Evolutionary conservation across 2,329 filamentous ascomycete species (phyloP).

Genomic region (Massarina eburnea): DNA sequence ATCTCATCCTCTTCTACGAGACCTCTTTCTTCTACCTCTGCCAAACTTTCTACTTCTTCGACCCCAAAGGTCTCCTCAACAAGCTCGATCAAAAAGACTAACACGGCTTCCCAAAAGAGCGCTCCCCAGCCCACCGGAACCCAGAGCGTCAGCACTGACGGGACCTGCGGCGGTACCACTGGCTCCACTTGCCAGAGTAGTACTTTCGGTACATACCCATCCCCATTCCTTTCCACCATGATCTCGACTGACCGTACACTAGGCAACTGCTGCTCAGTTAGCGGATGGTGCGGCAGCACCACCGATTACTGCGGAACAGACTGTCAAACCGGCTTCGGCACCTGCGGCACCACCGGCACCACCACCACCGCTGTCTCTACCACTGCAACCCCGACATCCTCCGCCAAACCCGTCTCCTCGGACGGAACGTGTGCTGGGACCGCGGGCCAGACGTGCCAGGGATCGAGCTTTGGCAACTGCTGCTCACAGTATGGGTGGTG

Average conservation of each 20-base stretch:
- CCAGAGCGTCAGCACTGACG: conserved; percentile 43
- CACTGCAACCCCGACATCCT: conserved; percentile 3
- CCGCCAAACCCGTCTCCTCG: conserved; percentile 17
- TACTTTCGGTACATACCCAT: conserved; percentile 28
- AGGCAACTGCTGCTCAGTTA: conserved; percentile 47
- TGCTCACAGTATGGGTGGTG: conserved; percentile 50
- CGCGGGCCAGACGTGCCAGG: conserved; percentile 41
- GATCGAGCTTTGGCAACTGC: conserved; percentile 48
- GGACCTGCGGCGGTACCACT: conserved; percentile 45
- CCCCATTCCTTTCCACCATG: not conserved
- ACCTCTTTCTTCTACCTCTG: not conserved
- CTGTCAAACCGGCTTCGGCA: conserved; percentile 37
- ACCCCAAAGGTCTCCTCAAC: not conserved
- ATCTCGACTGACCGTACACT: not conserved
- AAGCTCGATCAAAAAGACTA: not conserved
- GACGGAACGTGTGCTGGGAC: conserved; percentile 30
- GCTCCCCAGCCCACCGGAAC: conserved; percentile 14
- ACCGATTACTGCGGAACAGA: conserved; percentile 31
- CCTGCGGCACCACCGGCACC: conserved; percentile 20
- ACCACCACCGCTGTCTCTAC: conserved; percentile 8
- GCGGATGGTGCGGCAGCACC: conserved; percentile 30
- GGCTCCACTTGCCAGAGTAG: conserved; percentile 46
- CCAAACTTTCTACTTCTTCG: not conserved
- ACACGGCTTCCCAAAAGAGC: not conserved
- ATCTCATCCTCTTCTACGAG: not conserved